These are phyloP conservation scores for Coelastrella sp. DNA, from an alignment of 139 green algal genomes.

Conservation along the genomic window DNA sequence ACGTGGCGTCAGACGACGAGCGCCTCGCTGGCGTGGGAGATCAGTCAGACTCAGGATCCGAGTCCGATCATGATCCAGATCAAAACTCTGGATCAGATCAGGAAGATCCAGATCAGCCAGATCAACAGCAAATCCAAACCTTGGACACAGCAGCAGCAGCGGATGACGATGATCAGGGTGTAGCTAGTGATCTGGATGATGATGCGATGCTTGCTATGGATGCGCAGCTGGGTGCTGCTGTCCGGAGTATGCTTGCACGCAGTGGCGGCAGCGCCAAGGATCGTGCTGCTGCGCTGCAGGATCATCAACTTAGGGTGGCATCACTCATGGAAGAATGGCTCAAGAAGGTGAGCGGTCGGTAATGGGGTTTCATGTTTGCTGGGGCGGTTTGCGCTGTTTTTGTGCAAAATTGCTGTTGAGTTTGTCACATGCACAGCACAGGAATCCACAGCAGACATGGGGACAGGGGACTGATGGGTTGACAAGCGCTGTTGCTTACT, in stretches of 20 bases:
- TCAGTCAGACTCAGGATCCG: neutral
- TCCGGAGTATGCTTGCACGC: constrained; percentile 17
- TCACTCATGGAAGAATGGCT: constrained; percentile 76
- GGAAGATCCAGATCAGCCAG: constrained; percentile 22
- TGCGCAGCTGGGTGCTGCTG: constrained; percentile 68
- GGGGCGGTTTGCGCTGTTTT: too few relatives aligned
- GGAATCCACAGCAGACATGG: too few relatives aligned
- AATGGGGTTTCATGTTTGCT: too few relatives aligned
- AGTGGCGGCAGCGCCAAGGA: constrained; percentile 46
- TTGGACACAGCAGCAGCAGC: neutral
- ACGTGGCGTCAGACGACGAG: neutral
- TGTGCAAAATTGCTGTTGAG: too few relatives aligned
- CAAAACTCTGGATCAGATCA: constrained; percentile 4
- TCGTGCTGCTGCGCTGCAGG: constrained; percentile 63
- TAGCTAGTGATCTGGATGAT: constrained; percentile 59
- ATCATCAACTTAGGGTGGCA: constrained; percentile 79
- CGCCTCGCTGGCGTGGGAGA: neutral
- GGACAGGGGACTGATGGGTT: neutral
- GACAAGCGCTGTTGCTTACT: neutral
- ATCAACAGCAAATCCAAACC: neutral
- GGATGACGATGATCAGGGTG: constrained; percentile 62
- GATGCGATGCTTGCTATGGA: constrained; percentile 87
- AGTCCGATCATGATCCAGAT: constrained; percentile 5
- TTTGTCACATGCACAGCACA: too few relatives aligned
- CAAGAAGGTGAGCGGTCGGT: constrained; percentile 65